Evolutionary conservation across 331 rosid species (phyloP).

Genomic region (Dryas integrifolia): DNA sequence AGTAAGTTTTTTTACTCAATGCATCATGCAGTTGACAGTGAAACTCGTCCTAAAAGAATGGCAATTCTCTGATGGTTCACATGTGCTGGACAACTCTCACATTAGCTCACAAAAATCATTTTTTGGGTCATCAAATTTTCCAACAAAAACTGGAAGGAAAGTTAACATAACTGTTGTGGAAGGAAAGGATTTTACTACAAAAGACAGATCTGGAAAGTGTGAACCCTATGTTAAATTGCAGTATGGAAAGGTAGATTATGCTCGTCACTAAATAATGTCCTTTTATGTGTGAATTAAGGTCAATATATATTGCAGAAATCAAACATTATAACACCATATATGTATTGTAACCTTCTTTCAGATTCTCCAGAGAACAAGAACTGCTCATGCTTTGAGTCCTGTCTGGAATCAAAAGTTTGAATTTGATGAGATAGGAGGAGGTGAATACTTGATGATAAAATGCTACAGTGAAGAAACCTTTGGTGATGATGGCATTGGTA

Average conservation of each 20-base stretch:
- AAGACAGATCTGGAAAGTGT: conserved; percentile 68
- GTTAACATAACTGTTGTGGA: conserved; percentile 59
- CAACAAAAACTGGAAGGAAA: conserved; percentile 74
- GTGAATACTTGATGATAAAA: conserved; percentile 75
- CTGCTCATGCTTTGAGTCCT: conserved; percentile 49
- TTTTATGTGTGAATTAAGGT: conserved; percentile 13
- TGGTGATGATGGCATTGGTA: conserved; percentile 79
- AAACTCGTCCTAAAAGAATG: conserved; percentile 76
- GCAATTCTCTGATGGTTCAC: conserved; percentile 95
- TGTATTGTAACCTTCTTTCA: conserved; percentile 32
- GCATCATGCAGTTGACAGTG: conserved; percentile 65
- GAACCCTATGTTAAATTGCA: conserved; percentile 73
- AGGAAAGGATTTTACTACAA: conserved; percentile 67
- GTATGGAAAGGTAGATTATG: conserved; percentile 74
- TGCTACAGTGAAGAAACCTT: conserved; percentile 65
- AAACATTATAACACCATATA: conserved; percentile 19
- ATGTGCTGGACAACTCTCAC: conserved; percentile 45
- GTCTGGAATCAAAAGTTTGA: conserved; percentile 71
- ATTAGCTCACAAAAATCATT: conserved; percentile 42
- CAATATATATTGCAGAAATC: background rate
- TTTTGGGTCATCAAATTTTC: conserved; percentile 65
- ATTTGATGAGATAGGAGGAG: conserved; percentile 78
- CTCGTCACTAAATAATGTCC: conserved; percentile 1
- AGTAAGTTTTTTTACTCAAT: background rate
- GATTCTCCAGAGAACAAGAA: conserved; percentile 62